Base-by-base conservation (phyloP, 2,329 filamentous ascomycete genomes). In the Colletotrichum magnum region DNA sequence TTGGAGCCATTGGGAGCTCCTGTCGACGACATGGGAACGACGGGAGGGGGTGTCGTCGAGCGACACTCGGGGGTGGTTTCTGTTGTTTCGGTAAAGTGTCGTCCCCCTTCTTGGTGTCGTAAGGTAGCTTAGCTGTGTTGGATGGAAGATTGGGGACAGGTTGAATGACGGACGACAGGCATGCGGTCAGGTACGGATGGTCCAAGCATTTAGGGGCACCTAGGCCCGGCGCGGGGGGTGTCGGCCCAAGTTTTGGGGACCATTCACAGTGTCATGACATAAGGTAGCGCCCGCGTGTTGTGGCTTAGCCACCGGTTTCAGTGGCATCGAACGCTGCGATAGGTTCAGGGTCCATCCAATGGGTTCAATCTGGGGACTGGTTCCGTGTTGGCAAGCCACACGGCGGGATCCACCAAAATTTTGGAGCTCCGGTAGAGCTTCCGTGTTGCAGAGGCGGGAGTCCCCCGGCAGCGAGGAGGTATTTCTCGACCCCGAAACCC, bases 1-100 rank as follows among this genome's bases (percentile, higher is more conserved):
- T 81, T 77, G 58, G 76, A 77, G 73, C 79, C 75, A 73, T 76
- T 77, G 73, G 78, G 75, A 77, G 77, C 74, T 75, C 79, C 80
- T 58, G 71, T 77, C 68, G 79, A 78, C 73, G 80, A 79, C 81
- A 83, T 83, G 58, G 61, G 43, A 41, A 58, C 56, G 48, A 12
- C 36, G 52, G 24, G 16, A n/a, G 39, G 54, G 41, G 18, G 21
- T 12, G 32, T 50, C 53, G 54, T 59, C 60, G 54, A 65, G 53
- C 50, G 48, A 36, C 63, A 57, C 56, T 6, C 16, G 18, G 48
- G 51, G 28, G 58, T 18, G 21, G 21, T 36, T 2, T 26, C 12
- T 57, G 52, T 47, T 45, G 54, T 59, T 64, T 58, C 51, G 56
- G 48, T 54, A 36, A 24, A 21, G 21, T 53, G 53, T 56, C 54